Base-by-base conservation (phyloP, 208 protist species). In the Naegleria fowleri region DNA sequence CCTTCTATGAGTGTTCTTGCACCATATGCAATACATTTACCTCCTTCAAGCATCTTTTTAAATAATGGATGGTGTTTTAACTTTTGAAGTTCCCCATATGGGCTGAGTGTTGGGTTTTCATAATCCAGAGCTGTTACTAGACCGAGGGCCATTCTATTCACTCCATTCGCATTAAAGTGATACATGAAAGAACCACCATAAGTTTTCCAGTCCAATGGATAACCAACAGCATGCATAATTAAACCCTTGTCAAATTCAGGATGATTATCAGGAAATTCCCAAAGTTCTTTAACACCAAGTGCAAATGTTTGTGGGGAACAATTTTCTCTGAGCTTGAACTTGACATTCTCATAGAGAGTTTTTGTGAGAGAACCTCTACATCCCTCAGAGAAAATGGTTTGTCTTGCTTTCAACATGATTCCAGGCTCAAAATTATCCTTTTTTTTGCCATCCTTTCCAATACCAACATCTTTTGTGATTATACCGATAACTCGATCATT, bases 111-210 rank as follows among this genome's bases (percentile, higher is more conserved):
- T 29, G 98, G 97, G 93, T 99, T 99, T 25, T 86, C 92, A 93
- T 99, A 99, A 93, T 99, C 98, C 11, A 99, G 94, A 36, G 97
- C 98, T n/a, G 98, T 94, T 29, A 99, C 98, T 90, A 97, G 98
- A 76, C 98, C 98, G 88, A 98, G 95, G 16, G 96, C 94, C 9
- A 99, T 93, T 25, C 97, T 91, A 79, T 79, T 79, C 6, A n/a
- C 29, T 36, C 67, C 67, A 52, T 96, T 94, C 90, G 97, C 94
- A 40, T 98, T 96, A 88, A 97, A 95, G 94, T 99, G 98, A 93
- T 99, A 99, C 40, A 99, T 92, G 90, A 98, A 99, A 41, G 97
- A 97, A 15, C 98, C 98, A 88, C 98, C 98, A 93, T 98, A 99
- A 3, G 98, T 98, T 87, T 96, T 94, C 16, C 95, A 22, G 85